phyloP scores from a whole-genome alignment of 148 eudicot species.

The Amaranthus palmeri region DNA sequence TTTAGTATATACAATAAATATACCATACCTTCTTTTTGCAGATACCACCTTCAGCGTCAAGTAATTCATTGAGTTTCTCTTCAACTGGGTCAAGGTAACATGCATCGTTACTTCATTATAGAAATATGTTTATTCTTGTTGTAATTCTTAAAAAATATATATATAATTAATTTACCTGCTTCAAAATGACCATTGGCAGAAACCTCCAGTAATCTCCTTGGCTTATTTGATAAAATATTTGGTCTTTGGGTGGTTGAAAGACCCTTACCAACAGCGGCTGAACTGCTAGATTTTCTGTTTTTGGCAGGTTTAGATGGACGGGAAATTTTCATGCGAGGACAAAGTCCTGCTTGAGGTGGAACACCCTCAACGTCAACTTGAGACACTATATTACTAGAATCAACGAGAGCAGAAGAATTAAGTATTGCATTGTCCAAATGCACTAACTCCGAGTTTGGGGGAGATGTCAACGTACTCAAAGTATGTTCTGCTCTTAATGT shows the following conservation, averaged over 20 bases:
- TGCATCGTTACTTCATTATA: not conserved
- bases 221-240: slow-evolving; percentile 32
- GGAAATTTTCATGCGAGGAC: slow-evolving; percentile 40
- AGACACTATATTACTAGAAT: slow-evolving; percentile 32
- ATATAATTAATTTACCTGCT: slow-evolving; percentile 46
- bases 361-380: slow-evolving; percentile 32
- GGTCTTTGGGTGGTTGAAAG: slow-evolving; percentile 33
- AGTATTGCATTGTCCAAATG: slow-evolving; percentile 12
- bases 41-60: slow-evolving; percentile 82
- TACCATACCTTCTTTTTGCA: slow-evolving; percentile 72
- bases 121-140: not conserved
- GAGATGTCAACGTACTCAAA: slow-evolving; percentile 16
- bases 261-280: slow-evolving; percentile 31
- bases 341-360: slow-evolving; percentile 29
- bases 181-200: slow-evolving; percentile 54
- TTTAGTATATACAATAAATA: not conserved
- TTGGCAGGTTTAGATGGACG: slow-evolving; percentile 45
- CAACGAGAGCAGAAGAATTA: slow-evolving; percentile 30
- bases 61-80: slow-evolving; percentile 79
- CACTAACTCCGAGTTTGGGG: slow-evolving; percentile 30
- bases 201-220: slow-evolving; percentile 50
- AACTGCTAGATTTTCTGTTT: slow-evolving; percentile 42
- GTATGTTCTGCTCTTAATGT: slow-evolving; percentile 13
- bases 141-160: not conserved
- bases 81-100: slow-evolving; percentile 52